Base-by-base conservation (phyloP, 305 asterid species). In the Lippia alba region DNA sequence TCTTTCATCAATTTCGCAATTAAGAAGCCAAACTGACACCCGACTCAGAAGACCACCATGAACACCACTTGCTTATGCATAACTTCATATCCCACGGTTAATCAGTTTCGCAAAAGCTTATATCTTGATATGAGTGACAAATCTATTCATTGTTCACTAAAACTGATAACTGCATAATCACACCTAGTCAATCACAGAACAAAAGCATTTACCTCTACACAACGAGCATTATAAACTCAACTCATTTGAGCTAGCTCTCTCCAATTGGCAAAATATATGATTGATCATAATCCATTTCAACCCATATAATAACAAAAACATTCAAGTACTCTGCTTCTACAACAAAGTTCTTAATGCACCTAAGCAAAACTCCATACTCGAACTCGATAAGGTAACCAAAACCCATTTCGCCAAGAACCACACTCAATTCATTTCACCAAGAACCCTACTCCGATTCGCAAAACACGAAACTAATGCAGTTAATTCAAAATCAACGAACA, bases 261-360 rank as follows among this genome's bases (percentile, higher is more conserved):
- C 51, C 18, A 64, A 45, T 55, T 32, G 41, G 41, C 41, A 36
- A 5, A 36, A 36, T 36, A 36, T 8, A 4, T 17, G 33, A 54
- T 60, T 59, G 53, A 75, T 53, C 36, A 56, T 19, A 45, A 50
- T 36, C 55, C 17, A 64, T 33, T 44, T 41, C 65, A 45, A 58
- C 50, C 46, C 5, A 41, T 44, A 8, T 44, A 50, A 51, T 6
- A 50, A 54, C 48, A 69, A 39, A 70, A 20, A 24, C 4, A n/a
- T 10, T 19, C n/a, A 4, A n/a, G 44, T 46, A 20, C 19, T 24
- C 16, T 24, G 1, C 3, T 24, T 24, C 30, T 24, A 24, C 30
- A 24, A 24, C 20, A 54, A 53, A 73, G 36, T 51, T 19, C 4
- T 41, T 39, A 48, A 57, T 33, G 59, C 60, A 72, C 40, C 74